Conservation (phyloP, 192 early-diverging fungal species). For the Podochytrium sp. region DNA sequence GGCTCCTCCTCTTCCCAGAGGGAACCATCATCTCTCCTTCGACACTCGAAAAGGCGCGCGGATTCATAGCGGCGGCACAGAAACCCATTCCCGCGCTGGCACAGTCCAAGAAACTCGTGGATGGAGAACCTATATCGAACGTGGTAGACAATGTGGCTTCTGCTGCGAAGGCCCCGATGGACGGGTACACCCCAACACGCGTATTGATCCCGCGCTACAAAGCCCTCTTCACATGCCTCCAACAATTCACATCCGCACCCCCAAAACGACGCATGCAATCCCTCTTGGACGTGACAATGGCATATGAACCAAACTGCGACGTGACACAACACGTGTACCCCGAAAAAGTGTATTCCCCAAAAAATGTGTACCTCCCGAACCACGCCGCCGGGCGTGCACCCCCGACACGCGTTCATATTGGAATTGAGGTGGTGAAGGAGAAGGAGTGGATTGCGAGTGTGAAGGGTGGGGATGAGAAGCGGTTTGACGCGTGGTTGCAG, state of each 20-base stretch:
- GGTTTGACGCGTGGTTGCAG: slow-evolving; percentile 18
- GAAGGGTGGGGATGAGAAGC: not conserved
- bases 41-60: slow-evolving; percentile 69
- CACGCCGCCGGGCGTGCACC: not conserved
- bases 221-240: slow-evolving; percentile 1
- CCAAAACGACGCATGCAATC: not conserved
- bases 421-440: not conserved
- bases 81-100: no score
- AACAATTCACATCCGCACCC: not conserved
- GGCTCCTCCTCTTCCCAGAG: slow-evolving; percentile 97
- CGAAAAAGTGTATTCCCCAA: slow-evolving; percentile 27
- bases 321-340: slow-evolving; percentile 10
- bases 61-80: slow-evolving; percentile 69
- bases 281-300: slow-evolving; percentile 13
- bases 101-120: slow-evolving; percentile 28
- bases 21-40: slow-evolving; percentile 86
- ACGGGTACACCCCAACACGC: not conserved
- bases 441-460: not conserved
- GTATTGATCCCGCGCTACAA: slow-evolving; percentile 24
- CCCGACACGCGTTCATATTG: slow-evolving; percentile 13
- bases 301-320: slow-evolving; percentile 9
- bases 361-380: slow-evolving; percentile 19
- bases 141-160: not conserved
- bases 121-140: slow-evolving; percentile 39
- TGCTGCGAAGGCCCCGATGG: no score